Base-by-base conservation (phyloP, 495 filamentous ascomycete genomes). In the Cercophora samala region DNA sequence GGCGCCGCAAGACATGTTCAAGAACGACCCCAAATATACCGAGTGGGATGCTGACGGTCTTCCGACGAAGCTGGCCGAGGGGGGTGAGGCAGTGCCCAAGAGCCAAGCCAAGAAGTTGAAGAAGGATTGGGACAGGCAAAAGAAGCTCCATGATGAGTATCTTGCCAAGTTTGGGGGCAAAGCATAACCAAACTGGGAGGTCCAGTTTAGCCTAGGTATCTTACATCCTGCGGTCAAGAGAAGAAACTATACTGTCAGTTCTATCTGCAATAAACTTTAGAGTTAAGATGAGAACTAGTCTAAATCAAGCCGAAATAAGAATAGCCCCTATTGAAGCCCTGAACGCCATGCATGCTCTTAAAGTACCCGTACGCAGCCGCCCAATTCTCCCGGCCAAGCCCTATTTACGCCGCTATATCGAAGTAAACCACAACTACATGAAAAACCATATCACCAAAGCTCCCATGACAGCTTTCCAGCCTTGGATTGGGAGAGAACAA, bases 51-150 rank as follows among this genome's bases (percentile, higher is more conserved):
- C 83, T 2, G 88, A 97, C 17, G 95, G 95, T 1, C 64, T 98
- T 58, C 95, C 95, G 11, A 90, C 85, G 3, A 90, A 86, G 76
- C 86, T 92, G 74, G 83, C 82, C 18, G 86, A 88, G 25, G 95
- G 93, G 1, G 86, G 86, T 69, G 92, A 96, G 73, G 0, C 26
- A 29, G 79, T 99, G 25, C 83, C 91, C 23, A 99, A 97, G 83
- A 89, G 84, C 64, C 83, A 85, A 70, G 66, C 66, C 42, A 99
- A 97, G 85, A 96, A 92, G 85, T 75, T 98, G 46, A 88, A 79
- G 80, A 98, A 98, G 82, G 91, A 92, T 26, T 96, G 91, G 92
- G 91, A 96, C 74, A 87, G 81, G 75, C 95, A 97, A 82, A 96
- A 90, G 84, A 96, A 92, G 84, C 71, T 85, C 65, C 90, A 97